Base-by-base conservation (phyloP, 2,329 filamentous ascomycete species). In the Blumeriella jaapii region DNA sequence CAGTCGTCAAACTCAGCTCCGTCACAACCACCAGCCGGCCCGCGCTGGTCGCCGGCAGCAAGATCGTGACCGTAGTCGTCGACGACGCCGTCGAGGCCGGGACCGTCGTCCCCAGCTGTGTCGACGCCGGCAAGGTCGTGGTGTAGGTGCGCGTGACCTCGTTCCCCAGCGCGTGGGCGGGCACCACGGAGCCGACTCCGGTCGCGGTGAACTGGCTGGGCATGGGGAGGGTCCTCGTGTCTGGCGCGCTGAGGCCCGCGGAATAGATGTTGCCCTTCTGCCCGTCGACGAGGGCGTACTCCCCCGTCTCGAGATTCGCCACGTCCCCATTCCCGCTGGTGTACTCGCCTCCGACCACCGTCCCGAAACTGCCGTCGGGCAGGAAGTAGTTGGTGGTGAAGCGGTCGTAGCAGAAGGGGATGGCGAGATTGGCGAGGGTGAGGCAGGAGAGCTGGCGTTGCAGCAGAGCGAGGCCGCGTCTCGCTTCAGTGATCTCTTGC, bases 311-410 rank as follows among this genome's bases (percentile, higher is more conserved):
- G 9, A 68, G 48, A 45, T 68, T 63, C n/a, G 59, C 60, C 1
- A 38, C 52, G 16, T 57, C 55, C 15, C 57, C 57, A 6, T 48
- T 46, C 3, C 48, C 31, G 5, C 58, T 59, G n/a, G 43, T 56
- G 46, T 65, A 68, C 11, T 59, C 44, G 9, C 64, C 66, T 0
- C 54, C 56, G 1, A 55, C 57, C n/a, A 68, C 51, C 2, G 59
- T 63, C 9, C 65, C 65, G 33, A 57, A 64, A 11, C 63, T 62
- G 20, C 59, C 59, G 39, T 66, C 64, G 2, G 61, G 51, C 31
- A 69, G 61, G 34, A 59, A 59, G 46, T 54, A 68, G 43, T 68
- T 62, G 12, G 66, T 69, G 4, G 65, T 69, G 53, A 65, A 69
- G 36, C 59, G 60, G 49, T 69, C 66, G 53, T 67, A 68, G 55